Base-by-base conservation (phyloP, 192 early-diverging fungal species). In the Obelidium mucronatum region DNA sequence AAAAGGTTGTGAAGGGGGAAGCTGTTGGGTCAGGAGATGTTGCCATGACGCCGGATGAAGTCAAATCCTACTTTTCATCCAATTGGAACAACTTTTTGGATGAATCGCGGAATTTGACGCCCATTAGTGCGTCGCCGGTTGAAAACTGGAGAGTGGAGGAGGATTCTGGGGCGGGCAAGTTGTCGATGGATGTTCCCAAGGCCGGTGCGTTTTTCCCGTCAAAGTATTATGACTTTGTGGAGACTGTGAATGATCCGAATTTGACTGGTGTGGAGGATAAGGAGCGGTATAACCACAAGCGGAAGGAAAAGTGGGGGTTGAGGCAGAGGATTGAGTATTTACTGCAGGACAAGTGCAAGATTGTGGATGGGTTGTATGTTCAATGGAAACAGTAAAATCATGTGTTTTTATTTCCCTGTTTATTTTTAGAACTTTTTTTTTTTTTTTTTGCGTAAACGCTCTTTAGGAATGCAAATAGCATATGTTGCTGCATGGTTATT, bases 51-150 rank as follows among this genome's bases (percentile, higher is more conserved):
- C 40, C 15, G 5, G 61, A 64, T 24, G 73, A 74, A 63, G 60
- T 64, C 1, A n/a, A 64, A 5, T 28, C 22, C 15, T 74, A 44
- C 44, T 74, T 74, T 33, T 8, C 34, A 26, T 15, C 28, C 35
- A 74, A 62, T 31, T 74, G 73, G 73, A 62, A 62, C 56, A 52
- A 13, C 13, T 74, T 74, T 33, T 60, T 74, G 17, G 67, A 68
- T 31, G 67, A 68, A 68, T 8, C 42, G 30, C 67, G 67, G 5
- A 24, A 51, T 34, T 51, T 68, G 19, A 13, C 39, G 28, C 31
- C 67, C 48, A 42, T 68, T 22, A 26, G 19, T 15, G 60, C 73
- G 64, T 65, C 60, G 26, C 60, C 44, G 1, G 15, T 63, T 39
- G 59, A 51, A 40, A 52, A 40, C 73, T 51, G 58, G 58, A n/a